Percentiles rank a stretch among this genome's conserved stretches.
Evolutionary conservation across 495 filamentous ascomycete species (phyloP).

Genomic region (Penicillium cosmopolitanum): DNA sequence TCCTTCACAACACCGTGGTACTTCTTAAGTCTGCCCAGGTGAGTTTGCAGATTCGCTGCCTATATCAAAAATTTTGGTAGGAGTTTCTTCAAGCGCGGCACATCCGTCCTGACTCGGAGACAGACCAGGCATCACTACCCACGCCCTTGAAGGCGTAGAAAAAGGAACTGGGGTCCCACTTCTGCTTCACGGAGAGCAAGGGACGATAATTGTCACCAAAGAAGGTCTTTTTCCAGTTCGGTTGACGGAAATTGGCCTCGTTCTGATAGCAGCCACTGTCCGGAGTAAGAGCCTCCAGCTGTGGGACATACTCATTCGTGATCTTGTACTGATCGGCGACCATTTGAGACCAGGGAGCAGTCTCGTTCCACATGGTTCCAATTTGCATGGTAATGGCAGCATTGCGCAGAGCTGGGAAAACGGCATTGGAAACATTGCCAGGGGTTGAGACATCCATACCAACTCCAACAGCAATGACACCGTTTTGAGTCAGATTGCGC

Average conservation of each 20-base stretch:
- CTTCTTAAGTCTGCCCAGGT: too few species aligned
- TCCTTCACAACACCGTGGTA: too few species aligned
- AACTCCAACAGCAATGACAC: constrained; percentile 50
- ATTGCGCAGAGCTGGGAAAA: constrained; percentile 60
- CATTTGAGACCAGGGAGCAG: constrained; percentile 47
- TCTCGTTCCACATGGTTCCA: constrained; percentile 46
- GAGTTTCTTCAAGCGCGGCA: constrained; percentile 17
- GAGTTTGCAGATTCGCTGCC: too few species aligned
- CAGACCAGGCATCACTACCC: constrained; percentile 55
- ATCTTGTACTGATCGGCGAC: constrained; percentile 41
- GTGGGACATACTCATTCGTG: constrained; percentile 45
- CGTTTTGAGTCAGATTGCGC: constrained; percentile 42
- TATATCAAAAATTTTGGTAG: background rate
- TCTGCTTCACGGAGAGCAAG: constrained; percentile 44
- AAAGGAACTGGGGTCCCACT: constrained; percentile 59
- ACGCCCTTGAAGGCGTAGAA: constrained; percentile 65
- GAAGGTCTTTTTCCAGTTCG: constrained; percentile 56
- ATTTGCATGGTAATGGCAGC: constrained; percentile 52
- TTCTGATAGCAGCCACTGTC: constrained; percentile 43
- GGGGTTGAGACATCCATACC: constrained; percentile 43
- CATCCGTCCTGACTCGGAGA: constrained; percentile 34
- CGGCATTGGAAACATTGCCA: constrained; percentile 52
- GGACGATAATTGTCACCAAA: constrained; percentile 52
- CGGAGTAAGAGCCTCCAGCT: constrained; percentile 49
- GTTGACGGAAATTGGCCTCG: constrained; percentile 54